These are phyloP conservation scores for Mrakiaceae sp. DNA, from an alignment of 1,284 basidiomycete species.

Conservation along the genomic window DNA sequence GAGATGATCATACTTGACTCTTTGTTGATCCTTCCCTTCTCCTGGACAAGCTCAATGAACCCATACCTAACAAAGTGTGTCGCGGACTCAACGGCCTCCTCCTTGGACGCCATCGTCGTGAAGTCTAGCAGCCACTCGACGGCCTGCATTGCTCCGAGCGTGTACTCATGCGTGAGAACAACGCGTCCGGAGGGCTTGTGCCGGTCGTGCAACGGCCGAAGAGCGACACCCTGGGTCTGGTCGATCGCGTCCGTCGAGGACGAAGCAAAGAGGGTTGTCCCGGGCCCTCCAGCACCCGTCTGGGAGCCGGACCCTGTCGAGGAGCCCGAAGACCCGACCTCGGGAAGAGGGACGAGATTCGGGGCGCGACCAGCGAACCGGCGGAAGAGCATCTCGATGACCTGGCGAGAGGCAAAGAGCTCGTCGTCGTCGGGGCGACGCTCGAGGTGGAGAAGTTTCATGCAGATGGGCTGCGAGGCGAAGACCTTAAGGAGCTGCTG, in stretches of 20 bases:
- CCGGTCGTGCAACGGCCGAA: slow-evolving; percentile 20
- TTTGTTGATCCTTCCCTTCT: slow-evolving; percentile 53
- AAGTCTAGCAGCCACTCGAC: slow-evolving; percentile 98
- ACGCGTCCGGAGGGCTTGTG: slow-evolving; percentile 4
- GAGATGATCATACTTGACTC: slow-evolving; percentile 82
- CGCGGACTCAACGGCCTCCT: slow-evolving; percentile 93
- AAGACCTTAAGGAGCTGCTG: slow-evolving; percentile 88
- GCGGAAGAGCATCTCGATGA: slow-evolving; percentile 89
- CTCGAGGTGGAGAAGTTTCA: slow-evolving; percentile 95
- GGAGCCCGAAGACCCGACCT: neutral
- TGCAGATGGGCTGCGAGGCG: slow-evolving; percentile 85
- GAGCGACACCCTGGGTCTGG: slow-evolving; percentile 37
- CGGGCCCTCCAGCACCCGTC: no score
- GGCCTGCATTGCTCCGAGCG: slow-evolving; percentile 52
- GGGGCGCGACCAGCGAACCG: slow-evolving; percentile 80
- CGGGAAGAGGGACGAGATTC: slow-evolving; percentile 37
- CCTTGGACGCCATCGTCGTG: slow-evolving; percentile 86
- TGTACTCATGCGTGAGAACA: neutral
- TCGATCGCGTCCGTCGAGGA: slow-evolving; percentile 29
- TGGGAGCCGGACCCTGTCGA: neutral
- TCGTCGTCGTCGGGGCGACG: slow-evolving; percentile 87
- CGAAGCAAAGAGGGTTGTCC: neutral
- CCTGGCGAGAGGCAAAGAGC: slow-evolving; percentile 86
- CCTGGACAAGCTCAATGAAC: slow-evolving; percentile 63
- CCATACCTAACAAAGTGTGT: slow-evolving; percentile 96